Evolutionary conservation across 345 rosid genomes (phyloP).

Genomic region (Nasturtium officinale): DNA sequence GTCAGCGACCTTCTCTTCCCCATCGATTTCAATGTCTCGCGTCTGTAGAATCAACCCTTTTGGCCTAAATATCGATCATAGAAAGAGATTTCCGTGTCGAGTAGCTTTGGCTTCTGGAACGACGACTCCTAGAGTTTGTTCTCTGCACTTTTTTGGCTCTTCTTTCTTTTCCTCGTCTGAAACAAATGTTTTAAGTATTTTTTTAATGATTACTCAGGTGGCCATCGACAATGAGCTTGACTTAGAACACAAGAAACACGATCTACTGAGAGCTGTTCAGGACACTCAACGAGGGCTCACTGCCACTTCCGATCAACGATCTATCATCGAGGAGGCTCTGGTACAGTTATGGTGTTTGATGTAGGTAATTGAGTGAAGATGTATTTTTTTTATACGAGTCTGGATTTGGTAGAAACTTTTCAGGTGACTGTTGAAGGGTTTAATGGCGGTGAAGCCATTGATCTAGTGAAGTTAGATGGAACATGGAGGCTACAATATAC

Average conservation of each 20-base stretch:
- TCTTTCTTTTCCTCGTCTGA: too few relatives aligned
- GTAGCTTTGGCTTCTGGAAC: conserved; percentile 55
- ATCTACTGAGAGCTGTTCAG: conserved; percentile 68
- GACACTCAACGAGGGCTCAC: conserved; percentile 73
- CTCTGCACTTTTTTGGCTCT: too few relatives aligned
- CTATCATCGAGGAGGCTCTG: conserved; percentile 80
- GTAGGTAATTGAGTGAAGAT: background rate
- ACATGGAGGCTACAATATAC: conserved; percentile 96
- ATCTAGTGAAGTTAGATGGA: conserved; percentile 75
- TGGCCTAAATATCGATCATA: conserved; percentile 28
- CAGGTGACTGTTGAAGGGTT: conserved; percentile 77
- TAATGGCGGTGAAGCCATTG: conserved; percentile 67
- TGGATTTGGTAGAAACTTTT: conserved; percentile 41
- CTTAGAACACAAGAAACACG: conserved; percentile 66
- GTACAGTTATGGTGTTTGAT: conserved; percentile 43
- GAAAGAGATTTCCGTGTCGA: conserved; percentile 46
- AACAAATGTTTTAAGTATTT: too few relatives aligned
- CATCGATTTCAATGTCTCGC: conserved; percentile 36
- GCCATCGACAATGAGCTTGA: conserved; percentile 51
- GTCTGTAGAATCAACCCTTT: conserved; percentile 38
- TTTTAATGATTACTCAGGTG: too few relatives aligned
- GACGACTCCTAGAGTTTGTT: too few relatives aligned
- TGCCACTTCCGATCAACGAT: conserved; percentile 73
- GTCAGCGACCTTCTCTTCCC: conserved; percentile 47
- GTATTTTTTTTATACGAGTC: conserved; percentile 10